Conservation (phyloP, 495 filamentous ascomycete species). For the Collariella sp. region DNA sequence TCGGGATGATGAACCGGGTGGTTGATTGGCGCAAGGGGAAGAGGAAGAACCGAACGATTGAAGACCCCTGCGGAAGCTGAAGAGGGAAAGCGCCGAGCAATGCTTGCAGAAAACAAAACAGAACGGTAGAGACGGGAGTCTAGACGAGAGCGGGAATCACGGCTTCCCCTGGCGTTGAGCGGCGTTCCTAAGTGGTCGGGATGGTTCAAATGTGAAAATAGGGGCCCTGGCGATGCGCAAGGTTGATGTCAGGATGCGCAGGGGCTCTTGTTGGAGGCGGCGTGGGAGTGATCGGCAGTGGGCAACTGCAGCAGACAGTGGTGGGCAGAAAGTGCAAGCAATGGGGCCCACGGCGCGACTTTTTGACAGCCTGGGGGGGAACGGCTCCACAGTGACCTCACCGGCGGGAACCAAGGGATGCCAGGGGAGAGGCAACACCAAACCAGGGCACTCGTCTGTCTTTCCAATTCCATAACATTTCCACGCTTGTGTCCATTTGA, state of each 20-base stretch:
- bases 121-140: no score
- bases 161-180: background rate
- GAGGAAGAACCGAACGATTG: no score
- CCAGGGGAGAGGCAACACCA: background rate
- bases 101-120: no score
- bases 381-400: slow-evolving; percentile 11
- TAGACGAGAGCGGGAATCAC: no score
- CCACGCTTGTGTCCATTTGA: no score
- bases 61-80: no score
- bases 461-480: no score
- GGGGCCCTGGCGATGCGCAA: background rate
- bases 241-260: slow-evolving; percentile 17
- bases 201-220: background rate
- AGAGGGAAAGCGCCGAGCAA: no score
- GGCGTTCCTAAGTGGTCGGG: background rate
- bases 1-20: background rate
- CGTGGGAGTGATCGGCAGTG: slow-evolving; percentile 19
- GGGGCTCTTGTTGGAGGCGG: slow-evolving; percentile 2
- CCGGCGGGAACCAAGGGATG: no score
- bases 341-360: slow-evolving; percentile 1
- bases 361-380: background rate
- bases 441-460: background rate
- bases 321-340: slow-evolving; percentile 17
- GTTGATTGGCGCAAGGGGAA: background rate
- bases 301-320: no score